Conservation (phyloP, 441 rosid species). For the Arabidopsis lyrata region DNA sequence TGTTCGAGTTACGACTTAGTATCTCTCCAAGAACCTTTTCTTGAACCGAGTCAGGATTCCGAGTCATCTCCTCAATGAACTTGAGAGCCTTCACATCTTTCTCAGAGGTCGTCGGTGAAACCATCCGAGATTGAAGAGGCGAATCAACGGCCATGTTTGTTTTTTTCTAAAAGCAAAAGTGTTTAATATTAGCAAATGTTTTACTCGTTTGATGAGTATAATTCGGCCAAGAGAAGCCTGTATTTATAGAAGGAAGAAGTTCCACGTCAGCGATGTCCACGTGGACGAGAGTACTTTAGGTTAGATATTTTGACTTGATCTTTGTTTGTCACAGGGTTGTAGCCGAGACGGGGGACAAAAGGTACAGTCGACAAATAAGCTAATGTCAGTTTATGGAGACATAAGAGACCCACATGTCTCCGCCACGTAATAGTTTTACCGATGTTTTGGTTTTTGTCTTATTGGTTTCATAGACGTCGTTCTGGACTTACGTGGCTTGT, state of each 20-base stretch:
- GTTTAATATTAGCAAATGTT: conserved; percentile 37
- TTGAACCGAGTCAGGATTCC: conserved; percentile 55
- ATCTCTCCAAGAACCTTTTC: conserved; percentile 57
- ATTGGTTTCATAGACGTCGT: conserved; percentile 36
- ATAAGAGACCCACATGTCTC: conserved; percentile 46
- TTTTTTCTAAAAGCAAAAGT: not conserved
- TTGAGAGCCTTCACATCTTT: conserved; percentile 59
- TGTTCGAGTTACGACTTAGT: conserved; percentile 52
- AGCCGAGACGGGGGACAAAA: conserved; percentile 43
- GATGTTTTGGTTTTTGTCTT: conserved; percentile 36
- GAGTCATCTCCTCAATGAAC: conserved; percentile 69
- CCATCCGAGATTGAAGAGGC: conserved; percentile 45
- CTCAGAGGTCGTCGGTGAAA: conserved; percentile 48
- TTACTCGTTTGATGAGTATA: conserved; percentile 46
- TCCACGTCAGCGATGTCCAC: conserved; percentile 35
- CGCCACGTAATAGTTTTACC: conserved; percentile 60
- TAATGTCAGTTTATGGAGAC: conserved; percentile 30
- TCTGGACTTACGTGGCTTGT: conserved; percentile 40
- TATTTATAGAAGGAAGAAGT: conserved; percentile 41
- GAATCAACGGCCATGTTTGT: conserved; percentile 58
- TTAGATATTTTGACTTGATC: conserved; percentile 39
- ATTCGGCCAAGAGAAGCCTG: conserved; percentile 18
- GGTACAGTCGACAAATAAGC: conserved; percentile 55
- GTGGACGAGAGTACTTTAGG: conserved; percentile 44
- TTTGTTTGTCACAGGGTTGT: conserved; percentile 44